Evolutionary conservation across 805 yeast species (phyloP).

Genomic region (Ogataea parapolymorpha): DNA sequence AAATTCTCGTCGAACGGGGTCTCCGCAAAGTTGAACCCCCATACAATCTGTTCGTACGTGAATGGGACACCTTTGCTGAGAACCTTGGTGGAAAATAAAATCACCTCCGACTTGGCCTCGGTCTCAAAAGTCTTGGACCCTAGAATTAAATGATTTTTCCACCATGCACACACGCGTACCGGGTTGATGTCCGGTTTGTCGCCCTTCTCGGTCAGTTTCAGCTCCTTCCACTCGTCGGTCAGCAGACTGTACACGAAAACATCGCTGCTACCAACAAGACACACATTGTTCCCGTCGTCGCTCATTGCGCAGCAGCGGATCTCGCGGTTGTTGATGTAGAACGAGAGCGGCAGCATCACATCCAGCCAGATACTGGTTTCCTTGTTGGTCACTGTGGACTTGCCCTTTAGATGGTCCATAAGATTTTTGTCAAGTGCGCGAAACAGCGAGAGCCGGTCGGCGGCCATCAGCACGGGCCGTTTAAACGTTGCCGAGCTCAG

Average conservation of each 20-base stretch:
- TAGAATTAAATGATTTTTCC: constrained; percentile 32
- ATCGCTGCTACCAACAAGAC: constrained; percentile 48
- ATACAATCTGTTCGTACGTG: constrained; percentile 28
- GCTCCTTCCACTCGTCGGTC: constrained; percentile 45
- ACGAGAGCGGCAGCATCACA: constrained; percentile 43
- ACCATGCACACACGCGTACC: constrained; percentile 37
- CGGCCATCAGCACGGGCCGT: constrained; percentile 41
- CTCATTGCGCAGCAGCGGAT: constrained; percentile 41
- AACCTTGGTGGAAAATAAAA: constrained; percentile 27
- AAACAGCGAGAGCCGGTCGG: constrained; percentile 41
- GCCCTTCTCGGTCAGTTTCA: constrained; percentile 32
- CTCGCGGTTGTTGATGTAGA: constrained; percentile 42
- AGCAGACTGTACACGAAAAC: constrained; percentile 39
- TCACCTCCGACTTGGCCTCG: constrained; percentile 29
- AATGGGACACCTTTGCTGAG: constrained; percentile 25
- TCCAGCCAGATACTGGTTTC: constrained; percentile 46
- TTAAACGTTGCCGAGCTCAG: constrained; percentile 25
- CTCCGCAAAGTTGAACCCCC: constrained; percentile 34
- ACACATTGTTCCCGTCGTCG: constrained; percentile 46
- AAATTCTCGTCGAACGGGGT: constrained; percentile 27
- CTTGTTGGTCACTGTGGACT: constrained; percentile 24
- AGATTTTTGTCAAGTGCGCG: constrained; percentile 45
- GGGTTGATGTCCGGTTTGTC: constrained; percentile 31
- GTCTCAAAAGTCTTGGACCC: constrained; percentile 24
- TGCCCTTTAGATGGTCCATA: constrained; percentile 33